Conservation (phyloP, 2,329 filamentous ascomycete genomes). For the Neonectria hederae region DNA sequence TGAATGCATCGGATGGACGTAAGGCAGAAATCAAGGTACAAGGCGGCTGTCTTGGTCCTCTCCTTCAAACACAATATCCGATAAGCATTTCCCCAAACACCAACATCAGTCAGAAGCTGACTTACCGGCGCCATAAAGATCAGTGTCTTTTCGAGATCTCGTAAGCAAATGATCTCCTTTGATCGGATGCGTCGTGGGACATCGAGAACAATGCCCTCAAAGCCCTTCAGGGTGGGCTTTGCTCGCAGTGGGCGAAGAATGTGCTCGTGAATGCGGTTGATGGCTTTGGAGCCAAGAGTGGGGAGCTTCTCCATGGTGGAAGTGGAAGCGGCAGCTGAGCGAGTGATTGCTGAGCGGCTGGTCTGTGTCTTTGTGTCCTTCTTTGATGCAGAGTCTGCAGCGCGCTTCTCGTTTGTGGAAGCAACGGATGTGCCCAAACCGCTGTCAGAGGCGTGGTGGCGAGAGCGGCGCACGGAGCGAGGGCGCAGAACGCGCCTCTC, state of each 20-base stretch:
- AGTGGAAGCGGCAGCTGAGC: constrained; percentile 63
- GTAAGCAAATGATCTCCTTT: constrained; percentile 88
- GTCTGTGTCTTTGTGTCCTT: constrained; percentile 54
- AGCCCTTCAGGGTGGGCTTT: constrained; percentile 78
- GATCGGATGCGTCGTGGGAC: constrained; percentile 81
- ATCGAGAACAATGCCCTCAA: constrained; percentile 81
- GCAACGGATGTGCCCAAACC: constrained; percentile 85
- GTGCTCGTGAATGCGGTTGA: constrained; percentile 81
- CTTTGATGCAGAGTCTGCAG: constrained; percentile 52
- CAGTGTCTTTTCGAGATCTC: constrained; percentile 93
- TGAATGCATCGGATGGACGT: constrained; percentile 90
- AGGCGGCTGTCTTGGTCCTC: constrained; percentile 73
- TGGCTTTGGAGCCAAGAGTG: constrained; percentile 74
- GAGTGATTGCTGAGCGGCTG: constrained; percentile 62
- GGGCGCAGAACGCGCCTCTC: constrained; percentile 63
- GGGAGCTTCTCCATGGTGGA: constrained; percentile 60
- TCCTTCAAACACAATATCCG: constrained; percentile 79
- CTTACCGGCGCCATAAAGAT: constrained; percentile 94
- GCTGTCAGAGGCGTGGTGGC: constrained; percentile 84
- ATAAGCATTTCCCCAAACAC: constrained; percentile 72
- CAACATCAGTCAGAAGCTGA: constrained; percentile 66
- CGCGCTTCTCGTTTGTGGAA: constrained; percentile 64
- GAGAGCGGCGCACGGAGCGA: constrained; percentile 63
- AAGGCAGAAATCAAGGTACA: constrained; percentile 89
- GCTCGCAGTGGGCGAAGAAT: constrained; percentile 81